Conservation (phyloP, 2,329 filamentous ascomycete species). For the Aphanoascus verrucosus region DNA sequence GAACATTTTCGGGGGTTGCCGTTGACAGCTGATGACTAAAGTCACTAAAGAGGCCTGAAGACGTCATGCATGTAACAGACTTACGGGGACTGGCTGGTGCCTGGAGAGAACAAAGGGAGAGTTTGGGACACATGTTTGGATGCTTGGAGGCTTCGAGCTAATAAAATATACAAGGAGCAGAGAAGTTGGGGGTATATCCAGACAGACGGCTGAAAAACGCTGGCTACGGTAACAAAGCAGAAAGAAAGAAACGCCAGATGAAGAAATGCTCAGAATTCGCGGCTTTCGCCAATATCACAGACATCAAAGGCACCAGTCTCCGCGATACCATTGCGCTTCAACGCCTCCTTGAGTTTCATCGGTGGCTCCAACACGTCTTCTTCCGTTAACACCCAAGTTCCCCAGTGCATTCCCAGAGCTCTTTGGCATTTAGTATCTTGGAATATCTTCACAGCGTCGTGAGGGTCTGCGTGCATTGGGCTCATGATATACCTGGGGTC, state of each 20-base stretch:
- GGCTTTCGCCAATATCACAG: conserved; percentile 73
- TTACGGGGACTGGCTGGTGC: no score
- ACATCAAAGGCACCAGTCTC: conserved; percentile 70
- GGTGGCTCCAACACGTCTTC: conserved; percentile 83
- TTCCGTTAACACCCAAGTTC: conserved; percentile 71
- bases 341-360: conserved; percentile 56
- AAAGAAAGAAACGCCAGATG: neutral
- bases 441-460: conserved; percentile 84
- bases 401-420: conserved; percentile 88
- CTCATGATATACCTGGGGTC: conserved; percentile 56
- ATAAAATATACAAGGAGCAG: neutral
- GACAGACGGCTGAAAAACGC: neutral
- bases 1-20: neutral
- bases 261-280: conserved; percentile 51
- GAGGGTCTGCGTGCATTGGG: conserved; percentile 73
- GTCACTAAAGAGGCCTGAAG: no score
- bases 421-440: conserved; percentile 64
- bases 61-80: no score
- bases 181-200: neutral
- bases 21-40: neutral
- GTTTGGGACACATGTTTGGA: no score
- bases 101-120: no score
- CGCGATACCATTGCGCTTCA: conserved; percentile 54
- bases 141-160: no score
- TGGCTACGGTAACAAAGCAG: neutral